Evolutionary conservation across 805 yeast genomes (phyloP).

Genomic region (Maudiozyma bulderi): DNA sequence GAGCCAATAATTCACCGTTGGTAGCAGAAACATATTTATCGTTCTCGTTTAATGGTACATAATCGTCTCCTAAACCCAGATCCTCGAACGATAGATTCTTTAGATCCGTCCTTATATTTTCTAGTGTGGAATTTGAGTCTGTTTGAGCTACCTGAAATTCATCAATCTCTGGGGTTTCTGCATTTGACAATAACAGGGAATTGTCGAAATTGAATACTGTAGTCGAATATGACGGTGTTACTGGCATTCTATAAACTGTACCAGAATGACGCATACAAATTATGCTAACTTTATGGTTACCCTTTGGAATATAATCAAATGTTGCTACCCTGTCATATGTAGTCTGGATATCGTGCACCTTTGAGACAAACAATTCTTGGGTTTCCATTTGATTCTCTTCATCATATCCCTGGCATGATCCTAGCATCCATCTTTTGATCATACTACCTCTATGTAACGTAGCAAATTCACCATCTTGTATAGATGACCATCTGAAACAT

Average conservation of each 20-base stretch:
- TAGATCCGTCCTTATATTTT: slow-evolving; percentile 13
- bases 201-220: slow-evolving; percentile 60
- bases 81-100: slow-evolving; percentile 26
- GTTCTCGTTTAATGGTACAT: not conserved
- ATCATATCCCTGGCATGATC: slow-evolving; percentile 36
- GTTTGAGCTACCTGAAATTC: slow-evolving; percentile 19
- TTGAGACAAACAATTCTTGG: slow-evolving; percentile 62
- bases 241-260: slow-evolving; percentile 70
- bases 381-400: slow-evolving; percentile 18
- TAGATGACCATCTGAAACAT: slow-evolving; percentile 60
- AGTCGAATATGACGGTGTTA: slow-evolving; percentile 53
- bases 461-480: slow-evolving; percentile 62
- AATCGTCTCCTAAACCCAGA: slow-evolving; percentile 22
- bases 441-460: slow-evolving; percentile 71
- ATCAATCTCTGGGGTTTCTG: slow-evolving; percentile 22
- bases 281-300: slow-evolving; percentile 50
- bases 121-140: slow-evolving; percentile 12
- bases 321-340: slow-evolving; percentile 76
- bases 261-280: slow-evolving; percentile 91
- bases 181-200: slow-evolving; percentile 48
- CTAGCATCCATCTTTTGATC: slow-evolving; percentile 74
- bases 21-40: slow-evolving; percentile 1
- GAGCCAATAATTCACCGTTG: slow-evolving; percentile 3
- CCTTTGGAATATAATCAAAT: slow-evolving; percentile 66
- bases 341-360: slow-evolving; percentile 65